phyloP scores from a whole-genome alignment of 2,329 filamentous ascomycete genomes.

The Plectosphaerella plurivora region DNA sequence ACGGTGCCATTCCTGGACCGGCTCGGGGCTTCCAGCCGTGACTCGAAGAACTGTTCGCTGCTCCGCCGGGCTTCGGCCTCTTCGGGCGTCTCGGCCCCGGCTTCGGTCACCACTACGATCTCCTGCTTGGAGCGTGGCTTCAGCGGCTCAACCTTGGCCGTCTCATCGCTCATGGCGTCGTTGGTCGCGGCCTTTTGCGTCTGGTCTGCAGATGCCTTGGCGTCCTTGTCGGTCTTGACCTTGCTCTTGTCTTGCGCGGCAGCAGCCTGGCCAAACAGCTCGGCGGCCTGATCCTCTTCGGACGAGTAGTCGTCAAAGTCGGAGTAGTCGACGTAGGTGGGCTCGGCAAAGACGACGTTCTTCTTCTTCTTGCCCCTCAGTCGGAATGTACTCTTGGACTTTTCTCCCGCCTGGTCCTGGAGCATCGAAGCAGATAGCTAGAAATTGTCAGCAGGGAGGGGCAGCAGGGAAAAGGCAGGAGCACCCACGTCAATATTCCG shows the following conservation, averaged over 20 bases:
- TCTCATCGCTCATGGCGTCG: slow-evolving; percentile 39
- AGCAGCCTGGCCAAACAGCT: slow-evolving; percentile 23
- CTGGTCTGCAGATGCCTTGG: slow-evolving; percentile 17
- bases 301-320: slow-evolving; percentile 81
- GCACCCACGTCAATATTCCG: slow-evolving; percentile 86
- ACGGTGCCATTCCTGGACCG: slow-evolving; percentile 81
- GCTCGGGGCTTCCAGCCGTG: slow-evolving; percentile 44
- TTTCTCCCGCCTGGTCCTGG: slow-evolving; percentile 59
- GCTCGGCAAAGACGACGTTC: slow-evolving; percentile 78
- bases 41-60: slow-evolving; percentile 65
- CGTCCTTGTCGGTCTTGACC: slow-evolving; percentile 23
- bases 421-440: slow-evolving; percentile 61
- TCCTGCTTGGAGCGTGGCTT: slow-evolving; percentile 43
- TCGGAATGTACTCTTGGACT: slow-evolving; percentile 77
- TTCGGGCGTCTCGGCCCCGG: slow-evolving; percentile 25
- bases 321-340: slow-evolving; percentile 84
- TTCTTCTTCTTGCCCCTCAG: slow-evolving; percentile 80
- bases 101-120: slow-evolving; percentile 17
- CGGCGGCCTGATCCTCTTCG: slow-evolving; percentile 56
- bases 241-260: slow-evolving; percentile 24
- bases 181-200: slow-evolving; percentile 24
- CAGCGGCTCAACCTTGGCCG: slow-evolving; percentile 51
- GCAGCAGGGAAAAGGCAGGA: slow-evolving; percentile 4
- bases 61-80: slow-evolving; percentile 34
- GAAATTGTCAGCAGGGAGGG: slow-evolving; percentile 1